phyloP scores from a whole-genome alignment of 371 early-diverging fungal species.

The Mucor velutinosus region DNA sequence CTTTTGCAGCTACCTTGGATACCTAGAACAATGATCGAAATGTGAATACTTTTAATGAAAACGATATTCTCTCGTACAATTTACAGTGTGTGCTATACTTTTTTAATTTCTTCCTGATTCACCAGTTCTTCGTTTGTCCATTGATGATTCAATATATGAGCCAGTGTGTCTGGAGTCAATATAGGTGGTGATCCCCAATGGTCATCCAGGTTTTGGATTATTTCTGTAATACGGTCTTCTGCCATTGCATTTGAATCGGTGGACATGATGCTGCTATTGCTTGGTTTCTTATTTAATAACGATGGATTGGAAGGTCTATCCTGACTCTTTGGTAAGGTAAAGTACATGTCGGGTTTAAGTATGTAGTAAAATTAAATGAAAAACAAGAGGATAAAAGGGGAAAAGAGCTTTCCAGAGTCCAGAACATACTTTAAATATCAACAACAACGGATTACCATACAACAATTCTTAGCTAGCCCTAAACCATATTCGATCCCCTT shows the following conservation, averaged over 20 bases:
- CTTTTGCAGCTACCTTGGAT: constrained; percentile 2
- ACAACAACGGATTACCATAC: not conserved
- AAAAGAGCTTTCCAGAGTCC: not conserved
- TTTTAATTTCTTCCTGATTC: constrained; percentile 11
- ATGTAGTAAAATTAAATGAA: not conserved
- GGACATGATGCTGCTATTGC: constrained; percentile 4
- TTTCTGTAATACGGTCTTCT: constrained; percentile 31
- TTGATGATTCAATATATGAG: constrained; percentile 29
- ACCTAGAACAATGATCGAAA: not conserved
- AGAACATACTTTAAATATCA: constrained; percentile 2
- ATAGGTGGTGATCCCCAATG: constrained; percentile 39
- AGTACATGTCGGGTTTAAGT: constrained; percentile 18
- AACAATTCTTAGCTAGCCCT: not conserved
- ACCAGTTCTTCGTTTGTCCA: constrained; percentile 12
- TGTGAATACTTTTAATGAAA: not conserved
- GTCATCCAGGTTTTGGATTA: constrained; percentile 31
- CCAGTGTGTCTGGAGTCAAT: constrained; percentile 31
- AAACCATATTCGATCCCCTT: constrained; percentile 1
- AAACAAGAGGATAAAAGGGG: not conserved
- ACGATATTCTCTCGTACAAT: not conserved
- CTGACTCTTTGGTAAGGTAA: constrained; percentile 24
- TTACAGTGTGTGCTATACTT: constrained; percentile 6
- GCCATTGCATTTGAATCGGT: not conserved
- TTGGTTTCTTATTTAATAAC: not conserved
- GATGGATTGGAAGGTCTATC: constrained; percentile 1